Evolutionary conservation across 345 rosid species (phyloP), one percentile per base, ranked within the genome.

Genomic region (Aquilaria yunnanensis): DNA sequence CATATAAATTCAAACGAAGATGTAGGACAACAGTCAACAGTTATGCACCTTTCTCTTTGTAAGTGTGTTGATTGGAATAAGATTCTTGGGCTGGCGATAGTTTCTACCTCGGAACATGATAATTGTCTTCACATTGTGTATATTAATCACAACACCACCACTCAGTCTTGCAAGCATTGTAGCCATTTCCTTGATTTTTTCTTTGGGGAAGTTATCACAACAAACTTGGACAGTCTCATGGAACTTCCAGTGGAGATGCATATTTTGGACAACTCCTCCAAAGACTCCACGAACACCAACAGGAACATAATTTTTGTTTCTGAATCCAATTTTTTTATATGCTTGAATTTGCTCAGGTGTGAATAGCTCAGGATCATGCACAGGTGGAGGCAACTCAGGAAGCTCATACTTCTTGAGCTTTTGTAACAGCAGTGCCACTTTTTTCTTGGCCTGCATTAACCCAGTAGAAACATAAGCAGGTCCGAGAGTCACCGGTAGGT

Each of bases 191-290:
- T 90, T 93, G 23, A 93, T 93, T 74, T 83, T 90, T 66, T 93
- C 98, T 74, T 85, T 86, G 14, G 97, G 92, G 64, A 90, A 88
- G 76, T 90, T 88, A 75, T 90, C 98, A 61, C 98, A 93, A 54
- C 94, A 88, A 62, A 90, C 97, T 79, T 93, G 98, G 47, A 93
- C 96, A 0, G 98, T 93, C 83, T 93, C 97, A 60, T 93, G 98
- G 81, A 93, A 93, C 80, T 93, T 93, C 98, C 97, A 93, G 54
- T 93, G 98, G 65, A 93, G 80, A 81, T 93, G 98, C 97, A 93
- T 88, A 74, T 93, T 93, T 62, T 90, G 98, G 6, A 93, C 97
- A 32, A 90, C 98, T 62, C 98, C 98, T 64, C 97, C 96, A 76
- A 93, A 93, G 62, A 93, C 98, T 57, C 98, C 98, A 67, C 98